Evolutionary conservation across 345 rosid species (phyloP), one percentile per base, ranked within the genome.

Genomic region (Raphanus raphanistrum): DNA sequence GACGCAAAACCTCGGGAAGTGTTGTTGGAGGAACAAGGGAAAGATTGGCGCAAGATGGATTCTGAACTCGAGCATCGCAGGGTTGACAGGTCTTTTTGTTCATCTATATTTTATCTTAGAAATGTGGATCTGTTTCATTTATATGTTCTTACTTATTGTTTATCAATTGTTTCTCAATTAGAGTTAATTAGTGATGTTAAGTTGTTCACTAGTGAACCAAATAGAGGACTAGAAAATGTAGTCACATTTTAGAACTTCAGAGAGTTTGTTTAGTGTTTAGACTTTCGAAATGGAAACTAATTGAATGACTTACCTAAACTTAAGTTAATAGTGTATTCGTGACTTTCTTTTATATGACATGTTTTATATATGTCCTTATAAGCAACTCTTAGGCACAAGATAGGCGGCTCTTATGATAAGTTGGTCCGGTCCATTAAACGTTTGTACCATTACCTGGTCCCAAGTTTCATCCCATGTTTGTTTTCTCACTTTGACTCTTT

Each of bases 1-100:
- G 90, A 91, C 64, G 99, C 99, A 35, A 95, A 90, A 78, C 99
- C 99, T 43, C 81, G 98, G 70, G 99, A 95, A 76, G 89, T 95
- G 54, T 85, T 93, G 92, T 80, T 95, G 82, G 87, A 88, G 84
- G 88, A 91, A 80, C 88, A 90, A 77, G 98, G 99, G 45, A 81
- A 84, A 84, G 94, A 95, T 81, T 91, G 99, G 99, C 90, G 94
- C 0, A 93, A 91, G 85, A 88, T 93, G 79, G 98, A 95, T 82
- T 81, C 83, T 72, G 87, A 95, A 57, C 87, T 95, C 86, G 98
- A 95, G 78, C 97, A 86, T 76, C 92, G 94, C 77, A 65, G 92
- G 15, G 83, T 91, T 73, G 98, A 87, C 81, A 89, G 99, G 82
- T 75, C 26, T 63, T 25, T 66, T 28, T 52, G 32, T 75, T 73